Conservation (phyloP, 208 protist species). For the Strigomonas galati region DNA sequence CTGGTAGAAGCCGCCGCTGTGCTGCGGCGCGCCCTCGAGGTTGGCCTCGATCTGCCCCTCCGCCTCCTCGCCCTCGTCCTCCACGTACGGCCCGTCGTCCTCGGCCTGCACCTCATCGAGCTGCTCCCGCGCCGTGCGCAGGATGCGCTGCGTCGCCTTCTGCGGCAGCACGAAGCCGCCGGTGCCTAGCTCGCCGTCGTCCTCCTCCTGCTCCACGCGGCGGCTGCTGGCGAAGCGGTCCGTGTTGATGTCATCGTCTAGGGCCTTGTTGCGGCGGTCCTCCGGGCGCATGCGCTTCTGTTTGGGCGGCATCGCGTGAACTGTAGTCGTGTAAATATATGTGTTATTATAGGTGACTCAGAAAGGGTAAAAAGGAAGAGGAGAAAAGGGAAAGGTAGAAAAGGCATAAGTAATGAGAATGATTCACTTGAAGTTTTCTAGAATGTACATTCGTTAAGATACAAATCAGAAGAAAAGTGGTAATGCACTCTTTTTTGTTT, state of each 20-base stretch:
- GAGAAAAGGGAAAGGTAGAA: not conserved
- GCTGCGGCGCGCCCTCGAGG: constrained; percentile 5
- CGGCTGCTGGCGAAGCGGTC: constrained; percentile 66
- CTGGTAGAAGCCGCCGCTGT: constrained; percentile 9
- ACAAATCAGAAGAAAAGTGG: too few species aligned
- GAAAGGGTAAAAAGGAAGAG: not conserved
- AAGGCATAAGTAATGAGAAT: too few species aligned
- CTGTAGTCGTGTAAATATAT: not conserved
- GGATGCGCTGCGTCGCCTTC: constrained; percentile 71
- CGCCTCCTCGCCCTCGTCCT: constrained; percentile 15
- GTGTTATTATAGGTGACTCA: not conserved
- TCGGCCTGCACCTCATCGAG: constrained; percentile 58
- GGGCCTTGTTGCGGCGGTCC: constrained; percentile 51
- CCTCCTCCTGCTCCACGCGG: constrained; percentile 24
- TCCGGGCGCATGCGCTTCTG: constrained; percentile 27
- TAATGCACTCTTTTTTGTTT: constrained; percentile 3
- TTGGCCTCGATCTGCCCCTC: constrained; percentile 2
- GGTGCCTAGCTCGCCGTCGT: not conserved
- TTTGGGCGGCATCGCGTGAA: constrained; percentile 28
- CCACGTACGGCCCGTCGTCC: constrained; percentile 13
- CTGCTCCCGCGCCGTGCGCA: constrained; percentile 70
- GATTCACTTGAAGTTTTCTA: too few species aligned
- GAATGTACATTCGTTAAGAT: too few species aligned
- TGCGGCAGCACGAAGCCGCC: constrained; percentile 67
- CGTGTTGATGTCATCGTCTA: constrained; percentile 77